Conservation (phyloP, 2,329 filamentous ascomycete genomes). For the Ceratocystis smalleyi region DNA sequence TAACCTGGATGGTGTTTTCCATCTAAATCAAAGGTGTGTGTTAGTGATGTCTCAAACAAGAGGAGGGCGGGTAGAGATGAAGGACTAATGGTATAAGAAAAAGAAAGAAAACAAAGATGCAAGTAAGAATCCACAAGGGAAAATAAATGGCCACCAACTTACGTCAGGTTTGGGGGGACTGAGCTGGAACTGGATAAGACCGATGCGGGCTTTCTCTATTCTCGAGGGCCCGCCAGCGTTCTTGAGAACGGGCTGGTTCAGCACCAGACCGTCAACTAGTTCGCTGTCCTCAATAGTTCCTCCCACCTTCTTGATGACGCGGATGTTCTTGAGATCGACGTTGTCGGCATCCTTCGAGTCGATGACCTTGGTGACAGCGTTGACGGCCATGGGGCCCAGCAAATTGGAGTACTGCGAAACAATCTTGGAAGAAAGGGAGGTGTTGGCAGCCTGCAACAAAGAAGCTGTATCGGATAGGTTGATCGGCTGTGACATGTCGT, state of each 20-base stretch:
- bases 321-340: conserved; percentile 89
- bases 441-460: conserved; percentile 90
- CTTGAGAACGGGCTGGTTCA: conserved; percentile 88
- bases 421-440: conserved; percentile 94
- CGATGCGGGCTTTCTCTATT: conserved; percentile 96
- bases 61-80: no score
- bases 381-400: conserved; percentile 94
- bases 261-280: conserved; percentile 83
- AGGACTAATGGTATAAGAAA: no score
- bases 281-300: conserved; percentile 98
- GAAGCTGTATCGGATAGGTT: conserved; percentile 74
- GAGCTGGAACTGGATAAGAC: conserved; percentile 94
- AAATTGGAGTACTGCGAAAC: conserved; percentile 93
- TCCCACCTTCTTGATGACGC: conserved; percentile 93
- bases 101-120: not conserved
- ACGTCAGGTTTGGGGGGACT: conserved; percentile 95
- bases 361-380: conserved; percentile 89
- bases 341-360: conserved; percentile 92
- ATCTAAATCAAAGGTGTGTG: conserved; percentile 39
- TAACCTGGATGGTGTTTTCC: conserved; percentile 98
- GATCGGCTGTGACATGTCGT: conserved; percentile 92
- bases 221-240: conserved; percentile 75
- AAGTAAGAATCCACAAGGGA: not conserved
- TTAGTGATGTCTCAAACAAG: not conserved
- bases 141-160: conserved; percentile 24